Evolutionary conservation across 306 rosid genomes (phyloP), one percentile per base, ranked within the genome.

Genomic region (Carpinus viminea): DNA sequence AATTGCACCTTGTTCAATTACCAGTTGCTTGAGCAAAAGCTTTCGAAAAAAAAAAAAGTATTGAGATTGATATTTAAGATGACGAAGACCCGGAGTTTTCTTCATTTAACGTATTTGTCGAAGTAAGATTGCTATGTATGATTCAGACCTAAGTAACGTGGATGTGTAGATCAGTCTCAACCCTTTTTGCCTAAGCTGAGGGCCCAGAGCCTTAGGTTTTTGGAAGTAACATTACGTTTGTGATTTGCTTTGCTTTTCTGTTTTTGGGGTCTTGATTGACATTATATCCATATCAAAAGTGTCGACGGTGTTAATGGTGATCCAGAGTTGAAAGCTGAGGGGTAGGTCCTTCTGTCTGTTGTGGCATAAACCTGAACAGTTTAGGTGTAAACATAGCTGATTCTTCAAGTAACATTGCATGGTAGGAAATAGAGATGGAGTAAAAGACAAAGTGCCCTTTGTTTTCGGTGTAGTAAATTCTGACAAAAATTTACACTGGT

Each of bases 1-100:
- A 31, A 47, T 69, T 18, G 43, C 12, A 47, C 51, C 78, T 84
- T 52, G 20, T 21, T 20, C 11, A 59, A 59, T 59, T 59, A 59
- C 31, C 16, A 3, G 3, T 36, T 65, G 15, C 48, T 65, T 17
- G 47, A 36, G 24, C 8, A 18, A 59, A 59, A 11, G 51, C 51
- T 66, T 66, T 9, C 26, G 15, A 10, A 20, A 38, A 41, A 38
- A 38, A 41, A 38, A 6, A 36, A 16, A 24, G 71, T 18, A 50
- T 7, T 43, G 45, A 41, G 45, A 41, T 41, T 41, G 45, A 41
- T 41, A 41, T 41, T 41, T 41, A 41, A 41, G 45, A 41, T 41
- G 45, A 41, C 7, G 45, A 8, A 62, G 45, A 17, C 16, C 43
- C 11, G 36, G 31, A 31, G 43, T 62, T 31, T 62, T 24, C 18